A percentile compares a stretch with the other conserved stretches of the same genome.
Conservation (phyloP, 2,329 filamentous ascomycete genomes). For the Phaeophleospora eucalypticola region DNA sequence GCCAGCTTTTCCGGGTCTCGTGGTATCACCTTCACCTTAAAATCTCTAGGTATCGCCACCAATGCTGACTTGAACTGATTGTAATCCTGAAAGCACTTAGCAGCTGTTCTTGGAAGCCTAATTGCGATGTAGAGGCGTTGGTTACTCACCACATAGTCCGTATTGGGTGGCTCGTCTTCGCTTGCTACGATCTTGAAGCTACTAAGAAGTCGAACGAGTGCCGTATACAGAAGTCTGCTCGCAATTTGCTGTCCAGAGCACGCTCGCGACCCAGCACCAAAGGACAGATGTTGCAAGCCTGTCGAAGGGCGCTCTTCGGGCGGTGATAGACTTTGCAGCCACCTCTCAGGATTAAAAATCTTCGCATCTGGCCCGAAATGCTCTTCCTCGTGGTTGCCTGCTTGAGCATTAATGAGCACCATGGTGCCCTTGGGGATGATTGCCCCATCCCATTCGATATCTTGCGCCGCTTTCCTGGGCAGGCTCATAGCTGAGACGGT, state of each 20-base stretch:
- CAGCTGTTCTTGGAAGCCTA: too few species aligned
- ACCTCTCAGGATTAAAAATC: conserved; percentile 49
- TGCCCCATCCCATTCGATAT: conserved; percentile 47
- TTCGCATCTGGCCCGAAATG: conserved; percentile 47
- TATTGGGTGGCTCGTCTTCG: conserved; percentile 52
- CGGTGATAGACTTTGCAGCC: conserved; percentile 39
- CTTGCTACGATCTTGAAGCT: conserved; percentile 50
- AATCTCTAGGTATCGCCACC: conserved; percentile 57
- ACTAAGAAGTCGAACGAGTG: conserved; percentile 48
- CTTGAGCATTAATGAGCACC: conserved; percentile 54
- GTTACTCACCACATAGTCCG: conserved; percentile 61
- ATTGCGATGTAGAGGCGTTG: too few species aligned
- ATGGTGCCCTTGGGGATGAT: conserved; percentile 51
- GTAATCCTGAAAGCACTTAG: too few species aligned
- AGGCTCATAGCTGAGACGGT: conserved; percentile 53
- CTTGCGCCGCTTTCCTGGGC: conserved; percentile 48
- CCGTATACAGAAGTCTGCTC: conserved; percentile 45
- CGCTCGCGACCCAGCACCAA: conserved; percentile 50
- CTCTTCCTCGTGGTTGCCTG: conserved; percentile 50
- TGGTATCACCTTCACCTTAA: conserved; percentile 55
- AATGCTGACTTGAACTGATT: conserved; percentile 53
- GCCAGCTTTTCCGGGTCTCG: conserved; percentile 40
- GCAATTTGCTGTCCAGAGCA: conserved; percentile 53
- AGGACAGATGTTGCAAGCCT: conserved; percentile 45
- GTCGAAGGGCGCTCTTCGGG: conserved; percentile 31